Evolutionary conservation across 1,139 yeast species (phyloP).

Genomic region (Debaryomyces nepalensis): DNA sequence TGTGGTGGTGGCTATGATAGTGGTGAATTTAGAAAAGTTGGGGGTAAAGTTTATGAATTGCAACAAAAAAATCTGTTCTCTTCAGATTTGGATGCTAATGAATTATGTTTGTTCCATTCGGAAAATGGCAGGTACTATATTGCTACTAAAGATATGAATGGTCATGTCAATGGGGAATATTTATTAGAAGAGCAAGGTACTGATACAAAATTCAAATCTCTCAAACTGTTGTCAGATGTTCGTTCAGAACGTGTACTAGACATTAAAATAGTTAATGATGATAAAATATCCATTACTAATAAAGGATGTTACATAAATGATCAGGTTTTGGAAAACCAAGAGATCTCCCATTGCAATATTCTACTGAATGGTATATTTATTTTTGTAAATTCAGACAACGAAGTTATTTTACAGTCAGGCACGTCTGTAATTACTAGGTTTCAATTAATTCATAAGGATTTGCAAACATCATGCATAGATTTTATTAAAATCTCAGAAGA

Average conservation of each 20-base stretch:
- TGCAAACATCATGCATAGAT: slow-evolving; percentile 17
- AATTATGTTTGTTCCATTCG: background rate
- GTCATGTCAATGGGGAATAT: slow-evolving; percentile 10
- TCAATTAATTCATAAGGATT: background rate
- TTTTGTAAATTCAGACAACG: slow-evolving; percentile 1
- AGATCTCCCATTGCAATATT: background rate
- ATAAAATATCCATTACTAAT: background rate
- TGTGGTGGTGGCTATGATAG: slow-evolving; percentile 48
- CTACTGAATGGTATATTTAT: slow-evolving; percentile 1
- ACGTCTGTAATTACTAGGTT: background rate
- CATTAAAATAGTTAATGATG: background rate
- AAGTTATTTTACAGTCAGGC: background rate
- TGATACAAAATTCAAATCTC: background rate
- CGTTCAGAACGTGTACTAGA: background rate
- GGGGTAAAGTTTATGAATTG: background rate
- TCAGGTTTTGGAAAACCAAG: background rate
- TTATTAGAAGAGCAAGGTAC: background rate
- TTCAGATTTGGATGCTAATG: background rate
- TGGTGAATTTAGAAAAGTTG: slow-evolving; percentile 35
- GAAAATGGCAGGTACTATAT: background rate
- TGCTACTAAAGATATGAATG: slow-evolving; percentile 11
- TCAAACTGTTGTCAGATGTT: background rate
- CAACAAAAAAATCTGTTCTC: background rate
- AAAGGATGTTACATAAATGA: slow-evolving; percentile 4
- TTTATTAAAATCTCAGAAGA: slow-evolving; percentile 13